Conservation (phyloP, 352 stramenopile species). For the Phytophthora hibernalis region DNA sequence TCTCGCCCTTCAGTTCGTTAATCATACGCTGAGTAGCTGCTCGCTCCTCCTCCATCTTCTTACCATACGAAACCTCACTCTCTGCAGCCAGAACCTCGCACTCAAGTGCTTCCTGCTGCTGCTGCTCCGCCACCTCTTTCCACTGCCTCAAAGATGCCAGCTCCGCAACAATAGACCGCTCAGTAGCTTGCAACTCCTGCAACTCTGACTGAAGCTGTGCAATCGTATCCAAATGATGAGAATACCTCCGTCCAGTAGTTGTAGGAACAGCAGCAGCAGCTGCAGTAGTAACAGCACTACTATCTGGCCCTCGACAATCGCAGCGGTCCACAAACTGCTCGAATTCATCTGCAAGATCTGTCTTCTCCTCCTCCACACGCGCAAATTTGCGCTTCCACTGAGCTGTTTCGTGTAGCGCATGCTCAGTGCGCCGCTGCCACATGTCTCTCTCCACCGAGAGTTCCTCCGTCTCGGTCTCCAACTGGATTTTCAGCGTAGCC, state of each 20-base stretch:
- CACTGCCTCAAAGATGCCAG: constrained; percentile 56
- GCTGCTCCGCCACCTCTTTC: constrained; percentile 47
- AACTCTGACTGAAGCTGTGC: constrained; percentile 55
- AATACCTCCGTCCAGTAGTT: constrained; percentile 23
- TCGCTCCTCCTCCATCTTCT: constrained; percentile 56
- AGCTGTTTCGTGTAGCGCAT: constrained; percentile 67
- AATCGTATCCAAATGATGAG: constrained; percentile 41
- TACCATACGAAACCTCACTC: constrained; percentile 49
- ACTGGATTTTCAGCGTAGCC: constrained; percentile 72
- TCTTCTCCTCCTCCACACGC: constrained; percentile 71
- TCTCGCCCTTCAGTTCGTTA: constrained; percentile 40
- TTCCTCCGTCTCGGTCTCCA: constrained; percentile 71
- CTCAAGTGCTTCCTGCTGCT: constrained; percentile 54
- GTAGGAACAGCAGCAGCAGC: not conserved
- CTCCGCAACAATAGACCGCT: constrained; percentile 46
- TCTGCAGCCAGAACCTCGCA: constrained; percentile 44
- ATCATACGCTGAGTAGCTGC: constrained; percentile 34
- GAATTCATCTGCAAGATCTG: constrained; percentile 58
- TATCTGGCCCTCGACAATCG: constrained; percentile 36
- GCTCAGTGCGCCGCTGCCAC: constrained; percentile 66
- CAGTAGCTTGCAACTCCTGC: constrained; percentile 40
- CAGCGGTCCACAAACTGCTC: constrained; percentile 60
- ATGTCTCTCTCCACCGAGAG: constrained; percentile 66
- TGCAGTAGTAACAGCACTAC: not conserved
- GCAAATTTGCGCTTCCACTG: constrained; percentile 76